Conservation (phyloP, 2,329 filamentous ascomycete species). For the Dothidotthia symphoricarpi region DNA sequence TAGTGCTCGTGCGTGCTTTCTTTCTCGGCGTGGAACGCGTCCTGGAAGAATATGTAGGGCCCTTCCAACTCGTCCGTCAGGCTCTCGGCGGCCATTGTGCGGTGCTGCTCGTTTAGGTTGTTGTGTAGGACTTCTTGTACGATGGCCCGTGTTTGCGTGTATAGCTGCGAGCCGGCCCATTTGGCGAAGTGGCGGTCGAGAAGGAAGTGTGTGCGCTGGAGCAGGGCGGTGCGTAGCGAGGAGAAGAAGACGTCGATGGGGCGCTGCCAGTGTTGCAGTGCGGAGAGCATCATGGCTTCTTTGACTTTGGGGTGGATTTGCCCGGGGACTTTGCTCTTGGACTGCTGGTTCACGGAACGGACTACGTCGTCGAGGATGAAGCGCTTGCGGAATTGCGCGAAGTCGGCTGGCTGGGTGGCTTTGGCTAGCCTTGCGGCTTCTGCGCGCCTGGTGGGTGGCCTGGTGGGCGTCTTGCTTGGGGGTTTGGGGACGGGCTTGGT, state of each 20-base stretch:
- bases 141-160: constrained; percentile 19
- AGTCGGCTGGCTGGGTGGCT: background rate
- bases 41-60: constrained; percentile 36
- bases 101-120: constrained; percentile 28
- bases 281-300: constrained; percentile 29
- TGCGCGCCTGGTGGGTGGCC: background rate
- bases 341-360: constrained; percentile 22
- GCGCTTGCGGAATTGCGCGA: constrained; percentile 2
- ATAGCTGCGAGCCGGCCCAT: constrained; percentile 34
- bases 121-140: constrained; percentile 24
- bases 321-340: constrained; percentile 31
- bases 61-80: constrained; percentile 36
- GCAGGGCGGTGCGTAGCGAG: constrained; percentile 12
- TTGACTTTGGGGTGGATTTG: constrained; percentile 39
- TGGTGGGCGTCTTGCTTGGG: background rate
- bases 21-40: constrained; percentile 20
- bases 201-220: constrained; percentile 12
- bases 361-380: constrained; percentile 36
- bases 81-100: constrained; percentile 21
- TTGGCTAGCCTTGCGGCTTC: too few relatives aligned
- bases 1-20: constrained; percentile 19
- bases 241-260: constrained; percentile 31
- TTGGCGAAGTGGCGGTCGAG: constrained; percentile 32
- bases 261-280: constrained; percentile 31
- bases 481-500: background rate